Conservation (phyloP, 2,329 filamentous ascomycete species). For the Davidsoniella eucalypti region DNA sequence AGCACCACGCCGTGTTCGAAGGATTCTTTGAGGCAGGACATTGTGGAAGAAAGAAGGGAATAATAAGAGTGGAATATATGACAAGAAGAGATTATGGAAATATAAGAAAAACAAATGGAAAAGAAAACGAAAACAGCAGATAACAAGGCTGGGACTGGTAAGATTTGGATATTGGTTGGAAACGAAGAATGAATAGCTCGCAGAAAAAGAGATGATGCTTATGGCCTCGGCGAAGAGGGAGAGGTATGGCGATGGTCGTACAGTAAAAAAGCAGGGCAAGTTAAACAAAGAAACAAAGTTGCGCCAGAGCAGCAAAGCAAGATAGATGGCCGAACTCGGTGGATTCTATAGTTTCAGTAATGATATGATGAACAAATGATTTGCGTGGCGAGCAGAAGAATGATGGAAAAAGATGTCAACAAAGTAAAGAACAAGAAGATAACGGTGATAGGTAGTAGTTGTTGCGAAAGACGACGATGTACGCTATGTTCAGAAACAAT, state of each 20-base stretch:
- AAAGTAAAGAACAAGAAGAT: conserved; percentile 18
- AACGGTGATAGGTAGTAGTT: background rate
- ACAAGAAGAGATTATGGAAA: conserved; percentile 14
- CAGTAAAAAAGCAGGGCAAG: background rate
- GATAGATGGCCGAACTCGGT: too few species aligned
- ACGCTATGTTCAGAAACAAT: conserved; percentile 12
- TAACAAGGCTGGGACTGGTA: conserved; percentile 13
- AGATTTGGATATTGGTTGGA: conserved; percentile 4
- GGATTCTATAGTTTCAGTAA: too few species aligned
- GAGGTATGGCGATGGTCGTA: conserved; percentile 5
- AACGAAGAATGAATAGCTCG: conserved; percentile 3
- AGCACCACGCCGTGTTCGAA: conserved; percentile 68
- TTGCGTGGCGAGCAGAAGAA: too few species aligned
- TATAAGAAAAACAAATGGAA: conserved; percentile 11
- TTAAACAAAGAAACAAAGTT: too few species aligned
- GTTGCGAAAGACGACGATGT: conserved; percentile 14
- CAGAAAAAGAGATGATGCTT: conserved; percentile 5
- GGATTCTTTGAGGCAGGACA: conserved; percentile 78
- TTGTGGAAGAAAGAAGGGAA: conserved; percentile 20
- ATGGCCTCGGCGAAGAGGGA: conserved; percentile 1
- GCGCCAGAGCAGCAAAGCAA: too few species aligned
- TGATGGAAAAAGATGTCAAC: conserved; percentile 10
- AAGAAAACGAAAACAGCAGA: conserved; percentile 5
- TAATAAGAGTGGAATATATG: conserved; percentile 9
- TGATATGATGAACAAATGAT: too few species aligned